Evolutionary conservation across 352 stramenopile species (phyloP).

Genomic region (Aphanomyces stellatus): DNA sequence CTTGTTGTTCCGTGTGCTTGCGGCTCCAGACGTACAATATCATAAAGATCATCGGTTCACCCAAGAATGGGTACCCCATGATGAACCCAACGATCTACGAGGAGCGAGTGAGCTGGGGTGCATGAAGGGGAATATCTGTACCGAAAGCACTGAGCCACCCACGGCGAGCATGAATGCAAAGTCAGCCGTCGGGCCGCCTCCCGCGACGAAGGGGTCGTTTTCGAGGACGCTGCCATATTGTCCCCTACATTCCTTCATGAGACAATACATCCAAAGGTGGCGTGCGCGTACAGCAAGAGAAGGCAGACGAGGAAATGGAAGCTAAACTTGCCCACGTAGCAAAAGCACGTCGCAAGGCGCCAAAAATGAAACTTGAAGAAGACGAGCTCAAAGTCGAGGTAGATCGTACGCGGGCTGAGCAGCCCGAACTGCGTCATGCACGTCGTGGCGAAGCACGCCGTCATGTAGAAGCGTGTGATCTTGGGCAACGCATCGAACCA

Average conservation of each 20-base stretch:
- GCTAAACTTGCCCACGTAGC: slow-evolving; percentile 81
- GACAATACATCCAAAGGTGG: not conserved
- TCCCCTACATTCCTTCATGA: not conserved
- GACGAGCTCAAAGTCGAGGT: slow-evolving; percentile 79
- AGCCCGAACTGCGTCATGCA: slow-evolving; percentile 68
- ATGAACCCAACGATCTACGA: slow-evolving; percentile 69
- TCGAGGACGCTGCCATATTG: slow-evolving; percentile 41
- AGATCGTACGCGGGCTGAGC: slow-evolving; percentile 71
- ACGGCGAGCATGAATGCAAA: slow-evolving; percentile 88
- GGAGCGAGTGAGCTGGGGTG: not conserved
- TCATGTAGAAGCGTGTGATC: slow-evolving; percentile 82
- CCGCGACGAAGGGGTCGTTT: slow-evolving; percentile 74
- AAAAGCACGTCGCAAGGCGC: slow-evolving; percentile 82
- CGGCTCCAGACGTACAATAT: slow-evolving; percentile 89
- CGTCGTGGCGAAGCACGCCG: slow-evolving; percentile 75
- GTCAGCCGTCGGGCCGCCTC: slow-evolving; percentile 70
- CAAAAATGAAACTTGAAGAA: slow-evolving; percentile 85
- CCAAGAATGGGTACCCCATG: slow-evolving; percentile 76
- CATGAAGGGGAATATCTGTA: too few species aligned
- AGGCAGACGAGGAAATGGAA: slow-evolving; percentile 88
- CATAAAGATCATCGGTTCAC: slow-evolving; percentile 83
- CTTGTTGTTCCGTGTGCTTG: slow-evolving; percentile 67
- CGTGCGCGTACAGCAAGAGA: slow-evolving; percentile 70
- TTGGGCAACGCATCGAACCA: slow-evolving; percentile 82
- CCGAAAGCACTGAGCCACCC: slow-evolving; percentile 61